Evolutionary conservation across 768 basidiomycete species (phyloP).

Genomic region (Agaricus sinodeliciosus): DNA sequence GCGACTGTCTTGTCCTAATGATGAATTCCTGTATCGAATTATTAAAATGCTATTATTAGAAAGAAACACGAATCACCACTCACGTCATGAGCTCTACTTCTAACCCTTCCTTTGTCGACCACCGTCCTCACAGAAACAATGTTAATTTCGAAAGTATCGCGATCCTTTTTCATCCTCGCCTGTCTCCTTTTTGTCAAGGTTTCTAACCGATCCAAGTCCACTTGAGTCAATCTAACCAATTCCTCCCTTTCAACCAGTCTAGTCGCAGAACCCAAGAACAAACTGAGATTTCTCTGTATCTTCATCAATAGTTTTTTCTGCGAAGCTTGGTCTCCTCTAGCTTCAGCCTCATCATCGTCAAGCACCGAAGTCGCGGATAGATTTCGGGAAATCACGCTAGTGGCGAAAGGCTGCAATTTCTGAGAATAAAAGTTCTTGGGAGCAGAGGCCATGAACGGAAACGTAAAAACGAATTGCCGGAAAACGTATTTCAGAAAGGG

Average conservation of each 20-base stretch:
- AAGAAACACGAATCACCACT: slow-evolving; percentile 20
- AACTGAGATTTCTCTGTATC: slow-evolving; percentile 76
- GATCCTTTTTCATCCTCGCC: slow-evolving; percentile 37
- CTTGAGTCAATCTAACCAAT: slow-evolving; percentile 82
- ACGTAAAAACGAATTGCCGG: slow-evolving; percentile 87
- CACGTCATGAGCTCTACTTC: slow-evolving; percentile 86
- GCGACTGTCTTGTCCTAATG: slow-evolving; percentile 74
- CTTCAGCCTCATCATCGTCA: slow-evolving; percentile 34
- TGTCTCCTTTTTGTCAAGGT: slow-evolving; percentile 57
- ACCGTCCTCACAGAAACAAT: slow-evolving; percentile 83
- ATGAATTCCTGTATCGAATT: slow-evolving; percentile 75
- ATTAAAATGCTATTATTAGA: slow-evolving; percentile 3
- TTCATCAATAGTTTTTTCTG: slow-evolving; percentile 67
- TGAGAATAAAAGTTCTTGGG: slow-evolving; percentile 89
- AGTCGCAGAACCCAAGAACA: slow-evolving; percentile 77
- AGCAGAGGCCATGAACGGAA: slow-evolving; percentile 89
- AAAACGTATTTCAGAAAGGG: slow-evolving; percentile 89
- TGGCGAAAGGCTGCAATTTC: slow-evolving; percentile 93
- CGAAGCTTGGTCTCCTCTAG: slow-evolving; percentile 43
- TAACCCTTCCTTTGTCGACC: slow-evolving; percentile 75
- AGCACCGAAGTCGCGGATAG: slow-evolving; percentile 55
- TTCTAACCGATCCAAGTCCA: slow-evolving; percentile 78
- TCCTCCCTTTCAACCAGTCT: slow-evolving; percentile 84
- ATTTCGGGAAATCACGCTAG: slow-evolving; percentile 75
- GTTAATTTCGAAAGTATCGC: slow-evolving; percentile 80